phyloP scores from a whole-genome alignment of 345 rosid species.

The Rhodamnia argentea region DNA sequence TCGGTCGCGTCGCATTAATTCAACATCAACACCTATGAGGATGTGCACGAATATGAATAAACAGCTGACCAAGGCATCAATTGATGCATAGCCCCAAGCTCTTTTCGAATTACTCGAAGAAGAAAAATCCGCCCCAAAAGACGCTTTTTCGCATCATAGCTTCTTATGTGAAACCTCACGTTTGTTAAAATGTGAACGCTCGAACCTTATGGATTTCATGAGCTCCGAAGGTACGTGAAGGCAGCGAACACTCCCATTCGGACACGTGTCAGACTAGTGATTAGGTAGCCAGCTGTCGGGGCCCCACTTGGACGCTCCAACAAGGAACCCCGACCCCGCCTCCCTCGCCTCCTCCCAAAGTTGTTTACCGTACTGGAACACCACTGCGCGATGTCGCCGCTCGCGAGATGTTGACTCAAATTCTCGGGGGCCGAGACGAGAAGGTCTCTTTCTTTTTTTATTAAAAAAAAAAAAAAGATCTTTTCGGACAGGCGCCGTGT shows the following conservation, averaged over 20 bases:
- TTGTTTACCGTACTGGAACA: not conserved
- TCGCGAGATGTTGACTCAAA: not conserved
- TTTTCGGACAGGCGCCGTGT: slow-evolving; percentile 12
- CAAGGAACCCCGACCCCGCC: slow-evolving; percentile 3
- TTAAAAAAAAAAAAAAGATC: no score
- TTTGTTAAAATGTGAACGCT: not conserved
- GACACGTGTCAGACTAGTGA: slow-evolving; percentile 35
- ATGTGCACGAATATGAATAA: not conserved
- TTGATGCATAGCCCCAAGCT: not conserved
- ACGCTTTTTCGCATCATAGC: not conserved
- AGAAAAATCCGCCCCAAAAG: not conserved
- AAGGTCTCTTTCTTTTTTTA: no score
- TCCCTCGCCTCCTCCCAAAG: not conserved
- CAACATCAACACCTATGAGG: not conserved
- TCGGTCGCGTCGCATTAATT: not conserved
- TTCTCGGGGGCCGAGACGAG: not conserved
- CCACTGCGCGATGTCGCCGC: not conserved
- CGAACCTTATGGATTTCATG: not conserved
- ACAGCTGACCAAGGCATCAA: not conserved
- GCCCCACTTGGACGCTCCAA: slow-evolving; percentile 7
- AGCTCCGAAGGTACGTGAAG: slow-evolving; percentile 23
- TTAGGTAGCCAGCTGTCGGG: slow-evolving; percentile 17
- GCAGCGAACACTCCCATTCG: slow-evolving; percentile 33
- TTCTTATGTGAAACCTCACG: not conserved
- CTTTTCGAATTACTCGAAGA: not conserved